These are phyloP conservation scores for Aspergillus nidulans DNA, from an alignment of 495 filamentous ascomycete genomes.

Conservation along the genomic window DNA sequence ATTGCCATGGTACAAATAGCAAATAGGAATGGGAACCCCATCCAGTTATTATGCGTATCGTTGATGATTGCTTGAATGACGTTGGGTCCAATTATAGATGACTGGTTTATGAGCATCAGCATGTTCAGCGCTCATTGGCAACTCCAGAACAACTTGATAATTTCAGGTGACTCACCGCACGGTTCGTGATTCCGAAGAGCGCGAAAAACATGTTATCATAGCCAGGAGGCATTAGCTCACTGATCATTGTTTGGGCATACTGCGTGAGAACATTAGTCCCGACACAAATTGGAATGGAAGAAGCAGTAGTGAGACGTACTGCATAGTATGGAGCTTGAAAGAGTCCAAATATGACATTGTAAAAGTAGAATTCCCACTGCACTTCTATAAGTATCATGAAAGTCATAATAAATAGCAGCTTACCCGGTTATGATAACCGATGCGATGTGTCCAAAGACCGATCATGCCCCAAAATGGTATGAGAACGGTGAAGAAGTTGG, in stretches of 20 bases:
- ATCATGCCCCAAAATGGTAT: conserved; percentile 51
- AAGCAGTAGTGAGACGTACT: conserved; percentile 19
- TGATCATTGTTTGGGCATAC: conserved; percentile 53
- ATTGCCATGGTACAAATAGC: conserved; percentile 39
- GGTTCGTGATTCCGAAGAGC: conserved; percentile 49
- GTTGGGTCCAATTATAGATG: conserved; percentile 47
- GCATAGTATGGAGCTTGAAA: conserved; percentile 51
- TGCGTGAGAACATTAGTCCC: conserved; percentile 5
- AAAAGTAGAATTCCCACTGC: conserved; percentile 49
- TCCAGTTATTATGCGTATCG: conserved; percentile 45
- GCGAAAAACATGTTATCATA: conserved; percentile 54
- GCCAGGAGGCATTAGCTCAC: conserved; percentile 45
- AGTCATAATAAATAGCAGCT: conserved; percentile 1
- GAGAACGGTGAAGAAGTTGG: conserved; percentile 45
- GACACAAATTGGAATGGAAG: neutral
- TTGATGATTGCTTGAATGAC: conserved; percentile 50
- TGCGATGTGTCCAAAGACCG: conserved; percentile 41
- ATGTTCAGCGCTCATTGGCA: no score
- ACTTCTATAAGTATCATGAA: neutral
- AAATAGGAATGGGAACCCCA: conserved; percentile 49
- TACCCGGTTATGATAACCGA: conserved; percentile 46
- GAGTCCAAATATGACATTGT: conserved; percentile 46
- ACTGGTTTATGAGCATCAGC: no score
- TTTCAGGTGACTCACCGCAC: conserved; percentile 32
- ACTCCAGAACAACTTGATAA: neutral